A percentile compares a stretch with the other conserved stretches of the same genome.
Evolutionary conservation across 768 basidiomycete species (phyloP).

Genomic region (Auriculariales sp.): DNA sequence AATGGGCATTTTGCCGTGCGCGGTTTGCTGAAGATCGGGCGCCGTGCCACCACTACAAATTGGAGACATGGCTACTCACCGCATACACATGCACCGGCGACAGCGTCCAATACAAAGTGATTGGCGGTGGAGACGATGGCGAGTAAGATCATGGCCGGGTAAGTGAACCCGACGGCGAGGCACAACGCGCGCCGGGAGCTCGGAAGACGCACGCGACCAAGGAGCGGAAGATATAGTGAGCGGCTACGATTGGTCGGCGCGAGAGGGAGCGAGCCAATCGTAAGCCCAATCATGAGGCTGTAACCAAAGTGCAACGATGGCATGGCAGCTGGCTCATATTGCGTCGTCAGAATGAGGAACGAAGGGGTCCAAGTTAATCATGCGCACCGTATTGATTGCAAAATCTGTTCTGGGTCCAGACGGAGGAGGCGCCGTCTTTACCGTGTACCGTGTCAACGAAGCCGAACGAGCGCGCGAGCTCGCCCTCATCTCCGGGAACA

Average conservation of each 20-base stretch:
- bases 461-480: neutral
- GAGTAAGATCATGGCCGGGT: neutral
- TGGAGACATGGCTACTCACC: no score
- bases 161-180: neutral
- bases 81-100: neutral
- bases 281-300: neutral
- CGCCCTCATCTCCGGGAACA: neutral
- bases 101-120: neutral
- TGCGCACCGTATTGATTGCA: neutral
- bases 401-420: neutral
- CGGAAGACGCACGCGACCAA: neutral
- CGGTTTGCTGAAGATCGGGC: no score
- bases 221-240: neutral
- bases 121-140: neutral
- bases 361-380: no score
- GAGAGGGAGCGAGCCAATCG: neutral
- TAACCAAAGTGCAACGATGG: constrained; percentile 1
- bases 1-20: no score
- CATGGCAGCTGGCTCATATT: neutral
- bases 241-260: neutral
- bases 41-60: no score
- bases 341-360: no score
- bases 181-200: neutral
- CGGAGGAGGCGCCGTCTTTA: neutral
- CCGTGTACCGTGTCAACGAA: neutral